Percentiles rank a stretch among this genome's conserved stretches.
Evolutionary conservation across 139 green algal genomes (phyloP).

Genomic region (Chlamydomonas eustigma): DNA sequence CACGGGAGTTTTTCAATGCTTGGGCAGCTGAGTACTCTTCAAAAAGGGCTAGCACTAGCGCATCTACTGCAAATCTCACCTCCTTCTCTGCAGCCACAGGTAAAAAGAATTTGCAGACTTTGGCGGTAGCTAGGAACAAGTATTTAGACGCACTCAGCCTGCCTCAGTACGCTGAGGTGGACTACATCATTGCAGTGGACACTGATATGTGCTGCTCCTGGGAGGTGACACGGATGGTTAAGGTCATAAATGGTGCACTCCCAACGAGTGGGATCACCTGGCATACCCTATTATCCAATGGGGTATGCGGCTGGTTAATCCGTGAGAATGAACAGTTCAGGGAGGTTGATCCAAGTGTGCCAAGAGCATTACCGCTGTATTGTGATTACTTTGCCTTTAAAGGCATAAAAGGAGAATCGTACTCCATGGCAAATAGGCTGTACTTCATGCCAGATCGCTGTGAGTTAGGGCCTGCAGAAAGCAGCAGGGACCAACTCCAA

Average conservation of each 20-base stretch:
- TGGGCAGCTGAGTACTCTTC: not conserved
- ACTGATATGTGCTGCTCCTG: not conserved
- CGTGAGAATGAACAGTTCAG: not conserved
- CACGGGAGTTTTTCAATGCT: not conserved
- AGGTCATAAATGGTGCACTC: not conserved
- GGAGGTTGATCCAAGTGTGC: not conserved
- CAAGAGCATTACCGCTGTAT: not conserved
- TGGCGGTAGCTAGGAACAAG: not conserved
- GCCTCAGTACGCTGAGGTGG: not conserved
- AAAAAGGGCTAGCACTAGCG: not conserved
- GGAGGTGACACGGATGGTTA: not conserved
- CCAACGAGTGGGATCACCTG: not conserved
- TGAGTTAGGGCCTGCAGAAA: not conserved
- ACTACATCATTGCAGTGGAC: not conserved
- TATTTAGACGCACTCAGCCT: not conserved
- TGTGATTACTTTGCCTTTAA: not conserved
- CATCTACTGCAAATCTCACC: not conserved
- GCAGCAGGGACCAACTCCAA: not conserved
- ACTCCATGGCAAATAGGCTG: not conserved
- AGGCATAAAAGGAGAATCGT: not conserved
- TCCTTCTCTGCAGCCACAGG: not conserved
- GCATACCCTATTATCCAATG: not conserved
- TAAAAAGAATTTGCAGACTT: not conserved
- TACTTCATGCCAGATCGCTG: not conserved
- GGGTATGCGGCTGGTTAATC: not conserved